Base-by-base conservation (phyloP, 2,329 filamentous ascomycete species). In the Cladophialophora immunda region DNA sequence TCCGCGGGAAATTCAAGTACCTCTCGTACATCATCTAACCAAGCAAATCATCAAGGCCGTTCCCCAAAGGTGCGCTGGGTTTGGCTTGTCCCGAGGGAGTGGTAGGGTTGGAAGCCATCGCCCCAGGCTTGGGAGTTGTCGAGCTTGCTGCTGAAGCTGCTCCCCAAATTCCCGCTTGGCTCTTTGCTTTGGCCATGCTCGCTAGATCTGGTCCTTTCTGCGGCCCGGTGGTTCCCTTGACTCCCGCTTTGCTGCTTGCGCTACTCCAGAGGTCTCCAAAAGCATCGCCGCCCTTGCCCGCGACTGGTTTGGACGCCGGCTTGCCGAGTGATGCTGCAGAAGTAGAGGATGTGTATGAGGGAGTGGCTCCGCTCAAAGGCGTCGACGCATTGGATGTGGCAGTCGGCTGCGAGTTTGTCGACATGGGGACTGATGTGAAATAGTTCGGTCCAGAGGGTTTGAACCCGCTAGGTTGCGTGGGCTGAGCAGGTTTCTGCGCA, bases 101-200 rank as follows among this genome's bases (percentile, higher is more conserved):
- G 27, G 52, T 66, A 57, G 75, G 84, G 80, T 63, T 84, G 73
- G 56, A 83, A 76, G 55, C 82, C 79, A 71, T 81, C 17, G 62
- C 52, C 19, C 64, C 58, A 75, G 73, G 87, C 82, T 67, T 84
- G 79, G 25, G 83, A 75, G 58, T 83, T 75, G 58, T 84, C 80
- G 75, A 85, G 78, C 75, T 80, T 81, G 22, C 70, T 71, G 82
- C 67, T 56, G 88, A 84, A 17, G 90, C 85, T 0, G 92, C 87
- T 19, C 94, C 95, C 93, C 96, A 99, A 70, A 99, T 92, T 7
- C 94, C 93, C 17, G 94, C 93, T 73, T 90, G 93, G 66, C 93
- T 95, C 85, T 98, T 97, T 81, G 97, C 93, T 84, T 97, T 97
- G n/a, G 94, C 94, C 79, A 99, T 88, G 78, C 97, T 94, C 32